These are phyloP conservation scores for Panaeolus cyanescens DNA, from an alignment of 768 basidiomycete genomes.

Conservation along the genomic window DNA sequence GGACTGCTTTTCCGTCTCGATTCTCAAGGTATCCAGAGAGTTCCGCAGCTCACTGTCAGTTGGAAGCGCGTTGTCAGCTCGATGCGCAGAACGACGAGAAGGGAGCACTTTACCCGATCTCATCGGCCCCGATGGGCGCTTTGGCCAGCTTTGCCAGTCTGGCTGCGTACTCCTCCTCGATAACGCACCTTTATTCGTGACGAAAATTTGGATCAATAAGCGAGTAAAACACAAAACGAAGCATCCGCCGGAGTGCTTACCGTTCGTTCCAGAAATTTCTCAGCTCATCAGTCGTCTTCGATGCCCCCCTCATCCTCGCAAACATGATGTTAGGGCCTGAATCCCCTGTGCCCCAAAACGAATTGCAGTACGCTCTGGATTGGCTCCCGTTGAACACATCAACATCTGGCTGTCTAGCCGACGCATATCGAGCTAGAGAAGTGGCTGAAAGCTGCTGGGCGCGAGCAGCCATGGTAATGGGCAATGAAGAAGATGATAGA, in stretches of 20 bases:
- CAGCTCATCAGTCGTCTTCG: constrained; percentile 87
- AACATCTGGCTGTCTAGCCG: constrained; percentile 46
- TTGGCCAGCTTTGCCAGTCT: constrained; percentile 80
- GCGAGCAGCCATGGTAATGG: constrained; percentile 56
- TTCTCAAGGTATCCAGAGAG: constrained; percentile 75
- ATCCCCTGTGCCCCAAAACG: constrained; percentile 91
- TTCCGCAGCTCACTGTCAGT: constrained; percentile 71
- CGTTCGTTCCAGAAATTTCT: constrained; percentile 91
- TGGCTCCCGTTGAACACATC: constrained; percentile 43
- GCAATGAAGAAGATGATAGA: not conserved
- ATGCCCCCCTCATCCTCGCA: constrained; percentile 82
- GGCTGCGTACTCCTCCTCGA: constrained; percentile 95
- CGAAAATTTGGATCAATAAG: not conserved
- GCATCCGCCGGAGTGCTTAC: no score
- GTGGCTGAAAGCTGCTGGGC: constrained; percentile 68
- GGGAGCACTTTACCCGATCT: constrained; percentile 77
- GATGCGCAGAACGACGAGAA: constrained; percentile 1
- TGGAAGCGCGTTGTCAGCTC: not conserved
- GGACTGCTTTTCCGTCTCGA: constrained; percentile 84
- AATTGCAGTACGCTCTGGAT: constrained; percentile 85
- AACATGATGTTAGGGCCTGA: constrained; percentile 88
- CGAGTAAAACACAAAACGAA: not conserved
- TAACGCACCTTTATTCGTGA: constrained; percentile 58
- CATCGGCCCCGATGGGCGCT: constrained; percentile 76
- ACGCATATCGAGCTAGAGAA: constrained; percentile 65